phyloP scores from a whole-genome alignment of 2,329 filamentous ascomycete species.

The Penicillium sp. region DNA sequence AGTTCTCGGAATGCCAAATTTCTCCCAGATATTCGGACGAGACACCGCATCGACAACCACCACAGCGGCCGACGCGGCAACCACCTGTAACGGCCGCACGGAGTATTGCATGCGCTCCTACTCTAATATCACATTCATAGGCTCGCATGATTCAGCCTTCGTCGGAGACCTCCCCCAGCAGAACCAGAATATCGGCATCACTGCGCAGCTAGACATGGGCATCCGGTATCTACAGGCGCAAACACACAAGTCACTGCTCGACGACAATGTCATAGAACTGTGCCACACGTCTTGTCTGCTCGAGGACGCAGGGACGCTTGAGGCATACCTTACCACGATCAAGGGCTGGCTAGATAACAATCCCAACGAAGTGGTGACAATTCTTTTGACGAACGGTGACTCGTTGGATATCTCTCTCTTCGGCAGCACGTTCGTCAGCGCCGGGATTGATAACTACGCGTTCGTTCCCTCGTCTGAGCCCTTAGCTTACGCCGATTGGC shows the following conservation, averaged over 20 bases:
- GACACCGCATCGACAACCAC: constrained; percentile 2
- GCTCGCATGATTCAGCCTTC: constrained; percentile 66
- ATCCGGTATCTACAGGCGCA: constrained; percentile 66
- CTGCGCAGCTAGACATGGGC: constrained; percentile 59
- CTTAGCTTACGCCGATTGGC: constrained; percentile 42
- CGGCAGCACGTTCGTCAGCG: constrained; percentile 32
- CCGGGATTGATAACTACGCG: constrained; percentile 33
- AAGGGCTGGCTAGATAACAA: constrained; percentile 61
- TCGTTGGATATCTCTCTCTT: constrained; percentile 33
- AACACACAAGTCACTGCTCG: constrained; percentile 53
- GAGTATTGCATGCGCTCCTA: constrained; percentile 59
- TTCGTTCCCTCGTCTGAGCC: constrained; percentile 39
- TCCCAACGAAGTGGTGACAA: constrained; percentile 60
- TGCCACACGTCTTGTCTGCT: constrained; percentile 65
- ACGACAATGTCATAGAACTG: constrained; percentile 54
- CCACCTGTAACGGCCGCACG: constrained; percentile 58
- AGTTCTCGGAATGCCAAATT: not conserved
- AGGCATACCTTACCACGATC: constrained; percentile 56
- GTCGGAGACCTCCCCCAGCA: constrained; percentile 55
- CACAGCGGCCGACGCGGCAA: constrained; percentile 10
- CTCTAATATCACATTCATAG: constrained; percentile 61
- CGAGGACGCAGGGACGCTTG: constrained; percentile 59
- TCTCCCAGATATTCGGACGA: not conserved
- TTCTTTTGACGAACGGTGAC: constrained; percentile 65
- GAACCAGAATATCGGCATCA: constrained; percentile 62